Evolutionary conservation across 1,284 basidiomycete species (phyloP).

Genomic region (Athelia sp.): DNA sequence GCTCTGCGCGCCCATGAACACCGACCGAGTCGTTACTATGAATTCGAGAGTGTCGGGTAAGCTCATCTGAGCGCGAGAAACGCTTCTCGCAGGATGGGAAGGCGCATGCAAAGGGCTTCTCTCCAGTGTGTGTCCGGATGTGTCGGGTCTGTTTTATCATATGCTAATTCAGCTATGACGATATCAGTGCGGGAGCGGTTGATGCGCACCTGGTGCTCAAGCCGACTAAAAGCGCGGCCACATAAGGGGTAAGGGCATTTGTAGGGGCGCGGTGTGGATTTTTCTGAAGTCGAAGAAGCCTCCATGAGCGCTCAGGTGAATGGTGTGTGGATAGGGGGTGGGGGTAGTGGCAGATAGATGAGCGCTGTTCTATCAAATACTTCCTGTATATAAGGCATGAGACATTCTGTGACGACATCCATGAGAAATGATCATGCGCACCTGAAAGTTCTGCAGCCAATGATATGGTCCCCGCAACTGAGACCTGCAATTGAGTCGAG

Average conservation of each 20-base stretch:
- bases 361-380: too few species aligned
- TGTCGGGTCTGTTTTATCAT: conserved; percentile 75
- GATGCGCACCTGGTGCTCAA: conserved; percentile 82
- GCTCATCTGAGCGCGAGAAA: conserved; percentile 95
- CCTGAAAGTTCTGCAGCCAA: too few species aligned
- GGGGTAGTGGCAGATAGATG: too few species aligned
- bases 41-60: conserved; percentile 94
- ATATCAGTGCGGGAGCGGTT: conserved; percentile 16
- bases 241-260: conserved; percentile 94
- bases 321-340: neutral
- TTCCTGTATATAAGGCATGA: too few species aligned
- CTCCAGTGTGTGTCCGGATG: conserved; percentile 96
- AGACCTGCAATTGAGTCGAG: too few species aligned
- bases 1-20: too few species aligned
- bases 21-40: conserved; percentile 76
- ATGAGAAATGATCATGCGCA: too few species aligned
- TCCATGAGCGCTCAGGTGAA: neutral
- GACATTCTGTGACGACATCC: too few species aligned
- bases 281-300: neutral
- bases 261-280: conserved; percentile 69
- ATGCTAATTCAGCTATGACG: conserved; percentile 10
- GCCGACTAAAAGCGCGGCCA: conserved; percentile 83
- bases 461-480: too few species aligned
- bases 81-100: conserved; percentile 97
- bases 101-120: conserved; percentile 93